Conservation (phyloP, 345 rosid genomes). For the Moringa oleifera region DNA sequence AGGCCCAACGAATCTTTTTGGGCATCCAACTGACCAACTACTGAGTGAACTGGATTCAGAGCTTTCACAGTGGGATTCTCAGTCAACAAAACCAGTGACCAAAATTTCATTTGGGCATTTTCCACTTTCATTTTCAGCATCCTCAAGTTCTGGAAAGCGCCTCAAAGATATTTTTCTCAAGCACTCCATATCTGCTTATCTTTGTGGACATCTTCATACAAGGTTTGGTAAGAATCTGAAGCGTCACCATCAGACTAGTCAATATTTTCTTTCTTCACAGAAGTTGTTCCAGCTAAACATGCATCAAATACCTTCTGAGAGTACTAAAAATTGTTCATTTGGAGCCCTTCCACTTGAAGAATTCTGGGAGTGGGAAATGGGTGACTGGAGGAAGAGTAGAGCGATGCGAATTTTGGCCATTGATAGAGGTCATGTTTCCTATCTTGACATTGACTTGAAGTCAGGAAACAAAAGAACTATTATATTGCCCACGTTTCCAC, state of each 20-base stretch:
- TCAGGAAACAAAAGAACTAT: slow-evolving; percentile 54
- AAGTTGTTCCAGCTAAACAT: slow-evolving; percentile 70
- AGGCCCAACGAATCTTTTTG: slow-evolving; percentile 94
- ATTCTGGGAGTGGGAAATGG: slow-evolving; percentile 99
- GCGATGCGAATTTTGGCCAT: slow-evolving; percentile 78
- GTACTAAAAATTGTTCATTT: slow-evolving; percentile 49
- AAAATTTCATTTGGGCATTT: slow-evolving; percentile 93
- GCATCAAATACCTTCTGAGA: slow-evolving; percentile 36
- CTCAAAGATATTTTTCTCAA: slow-evolving; percentile 74
- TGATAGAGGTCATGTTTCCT: slow-evolving; percentile 89
- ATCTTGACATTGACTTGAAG: slow-evolving; percentile 58
- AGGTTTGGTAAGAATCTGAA: slow-evolving; percentile 86
- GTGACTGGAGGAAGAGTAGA: slow-evolving; percentile 92
- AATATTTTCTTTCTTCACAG: slow-evolving; percentile 27
- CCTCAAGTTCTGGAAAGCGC: slow-evolving; percentile 51
- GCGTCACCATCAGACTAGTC: slow-evolving; percentile 54
- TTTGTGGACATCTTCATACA: slow-evolving; percentile 90
- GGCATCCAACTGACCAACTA: slow-evolving; percentile 85
- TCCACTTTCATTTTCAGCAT: slow-evolving; percentile 79
- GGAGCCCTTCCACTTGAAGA: slow-evolving; percentile 47
- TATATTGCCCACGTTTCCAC: slow-evolving; percentile 82
- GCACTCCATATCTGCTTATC: slow-evolving; percentile 76
- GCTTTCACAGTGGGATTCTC: slow-evolving; percentile 74
- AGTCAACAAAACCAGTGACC: slow-evolving; percentile 48
- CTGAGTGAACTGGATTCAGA: slow-evolving; percentile 50